A percentile compares a stretch with the other conserved stretches of the same genome.
Conservation (phyloP, 805 yeast genomes). For the Zygosaccharomyces lentus region DNA sequence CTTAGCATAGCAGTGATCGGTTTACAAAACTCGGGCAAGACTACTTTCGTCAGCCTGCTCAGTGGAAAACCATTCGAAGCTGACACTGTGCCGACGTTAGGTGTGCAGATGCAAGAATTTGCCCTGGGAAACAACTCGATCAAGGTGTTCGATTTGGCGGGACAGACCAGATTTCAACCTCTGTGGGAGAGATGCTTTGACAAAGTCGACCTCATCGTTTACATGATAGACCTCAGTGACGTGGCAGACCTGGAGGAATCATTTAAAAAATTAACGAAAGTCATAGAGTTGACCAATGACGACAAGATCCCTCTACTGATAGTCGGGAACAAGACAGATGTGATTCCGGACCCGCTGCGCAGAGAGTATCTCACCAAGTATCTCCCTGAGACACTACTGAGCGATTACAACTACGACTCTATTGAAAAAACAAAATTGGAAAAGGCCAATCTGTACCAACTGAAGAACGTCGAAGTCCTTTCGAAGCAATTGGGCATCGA, state of each 20-base stretch:
- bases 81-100: conserved; percentile 25
- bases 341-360: conserved; percentile 9
- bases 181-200: conserved; percentile 23
- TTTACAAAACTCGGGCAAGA: conserved; percentile 23
- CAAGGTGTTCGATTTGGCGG: conserved; percentile 22
- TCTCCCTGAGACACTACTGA: conserved; percentile 15
- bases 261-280: conserved; percentile 14
- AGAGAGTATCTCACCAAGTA: conserved; percentile 1
- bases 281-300: conserved; percentile 18
- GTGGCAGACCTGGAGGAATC: conserved; percentile 15
- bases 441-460: conserved; percentile 14
- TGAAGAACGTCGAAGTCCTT: conserved; percentile 20
- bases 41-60: conserved; percentile 18
- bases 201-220: conserved; percentile 21
- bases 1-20: conserved; percentile 23
- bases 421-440: conserved; percentile 16
- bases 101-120: conserved; percentile 17
- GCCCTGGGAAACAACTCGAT: conserved; percentile 16
- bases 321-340: conserved; percentile 23
- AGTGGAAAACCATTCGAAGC: conserved; percentile 18
- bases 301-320: conserved; percentile 22
- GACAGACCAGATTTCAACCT: conserved; percentile 23
- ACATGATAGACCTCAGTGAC: conserved; percentile 25
- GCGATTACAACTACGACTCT: conserved; percentile 19
- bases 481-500: conserved; percentile 23